A percentile compares a stretch with the other conserved stretches of the same genome.
These are phyloP conservation scores for Knoxia roxburghii DNA, from an alignment of 257 asterid genomes.

Conservation along the genomic window DNA sequence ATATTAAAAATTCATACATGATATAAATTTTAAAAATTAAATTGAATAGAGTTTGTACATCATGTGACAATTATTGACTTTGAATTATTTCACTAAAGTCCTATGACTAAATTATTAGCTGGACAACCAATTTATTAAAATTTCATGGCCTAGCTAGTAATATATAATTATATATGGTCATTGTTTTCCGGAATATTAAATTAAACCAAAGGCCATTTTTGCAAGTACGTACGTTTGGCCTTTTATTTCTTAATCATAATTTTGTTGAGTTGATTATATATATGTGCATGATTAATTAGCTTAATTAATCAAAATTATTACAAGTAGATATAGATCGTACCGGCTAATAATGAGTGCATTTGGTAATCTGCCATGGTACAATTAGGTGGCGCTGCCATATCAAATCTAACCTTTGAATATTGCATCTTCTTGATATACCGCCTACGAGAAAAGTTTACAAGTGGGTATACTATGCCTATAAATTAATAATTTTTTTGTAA, in stretches of 20 bases:
- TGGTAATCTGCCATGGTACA: slow-evolving; percentile 14
- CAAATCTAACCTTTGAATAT: background rate
- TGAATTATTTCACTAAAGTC: background rate
- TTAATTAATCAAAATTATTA: background rate
- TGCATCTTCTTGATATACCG: no score
- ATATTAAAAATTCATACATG: no score
- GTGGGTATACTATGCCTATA: no score
- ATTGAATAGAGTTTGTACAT: no score
- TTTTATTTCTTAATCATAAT: background rate
- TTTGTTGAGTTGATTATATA: background rate
- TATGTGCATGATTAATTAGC: background rate
- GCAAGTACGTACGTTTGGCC: background rate
- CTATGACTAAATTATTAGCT: background rate
- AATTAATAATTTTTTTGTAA: no score
- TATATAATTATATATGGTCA: no score
- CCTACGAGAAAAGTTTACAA: no score
- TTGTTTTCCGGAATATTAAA: background rate
- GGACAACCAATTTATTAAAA: background rate
- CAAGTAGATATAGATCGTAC: slow-evolving; percentile 6
- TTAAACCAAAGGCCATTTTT: background rate
- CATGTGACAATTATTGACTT: background rate
- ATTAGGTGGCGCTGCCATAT: slow-evolving; percentile 6
- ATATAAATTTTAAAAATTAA: no score
- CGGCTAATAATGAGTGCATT: slow-evolving; percentile 4
- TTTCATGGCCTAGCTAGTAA: background rate